phyloP scores from a whole-genome alignment of 345 rosid species.

The Diplotaxis tenuifolia region DNA sequence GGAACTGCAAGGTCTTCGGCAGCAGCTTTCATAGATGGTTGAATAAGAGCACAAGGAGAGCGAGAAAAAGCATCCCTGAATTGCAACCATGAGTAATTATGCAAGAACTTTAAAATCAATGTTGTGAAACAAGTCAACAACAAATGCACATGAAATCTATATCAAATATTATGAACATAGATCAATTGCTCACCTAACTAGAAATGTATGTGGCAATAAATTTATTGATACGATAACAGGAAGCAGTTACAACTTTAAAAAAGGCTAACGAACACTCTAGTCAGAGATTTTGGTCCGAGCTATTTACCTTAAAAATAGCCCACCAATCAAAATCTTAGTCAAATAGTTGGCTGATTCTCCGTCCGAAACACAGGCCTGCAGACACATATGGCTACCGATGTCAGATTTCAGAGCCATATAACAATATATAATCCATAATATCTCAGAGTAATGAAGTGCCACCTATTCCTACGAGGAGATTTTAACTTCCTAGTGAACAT shows the following conservation, averaged over 20 bases:
- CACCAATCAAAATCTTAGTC: slow-evolving; percentile 76
- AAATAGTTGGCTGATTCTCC: slow-evolving; percentile 72
- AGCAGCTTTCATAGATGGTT: slow-evolving; percentile 71
- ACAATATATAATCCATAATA: slow-evolving; percentile 3
- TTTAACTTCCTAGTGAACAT: slow-evolving; percentile 5
- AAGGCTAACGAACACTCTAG: no score
- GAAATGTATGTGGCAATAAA: no score
- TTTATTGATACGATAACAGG: neutral
- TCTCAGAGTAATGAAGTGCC: slow-evolving; percentile 14
- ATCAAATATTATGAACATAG: no score
- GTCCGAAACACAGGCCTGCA: slow-evolving; percentile 89
- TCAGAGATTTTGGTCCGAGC: neutral
- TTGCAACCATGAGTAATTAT: slow-evolving; percentile 24
- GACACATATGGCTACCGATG: slow-evolving; percentile 19
- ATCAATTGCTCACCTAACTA: neutral
- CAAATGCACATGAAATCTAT: no score
- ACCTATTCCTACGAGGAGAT: neutral
- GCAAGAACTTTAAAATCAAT: neutral
- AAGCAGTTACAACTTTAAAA: no score
- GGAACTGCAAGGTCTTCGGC: slow-evolving; percentile 54
- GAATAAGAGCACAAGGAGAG: slow-evolving; percentile 84
- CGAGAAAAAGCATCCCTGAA: slow-evolving; percentile 88
- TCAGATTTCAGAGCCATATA: slow-evolving; percentile 16
- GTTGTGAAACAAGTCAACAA: no score
- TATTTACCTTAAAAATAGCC: slow-evolving; percentile 80